Base-by-base conservation (phyloP, 2,329 filamentous ascomycete species). In the Pochonia chlamydosporia region DNA sequence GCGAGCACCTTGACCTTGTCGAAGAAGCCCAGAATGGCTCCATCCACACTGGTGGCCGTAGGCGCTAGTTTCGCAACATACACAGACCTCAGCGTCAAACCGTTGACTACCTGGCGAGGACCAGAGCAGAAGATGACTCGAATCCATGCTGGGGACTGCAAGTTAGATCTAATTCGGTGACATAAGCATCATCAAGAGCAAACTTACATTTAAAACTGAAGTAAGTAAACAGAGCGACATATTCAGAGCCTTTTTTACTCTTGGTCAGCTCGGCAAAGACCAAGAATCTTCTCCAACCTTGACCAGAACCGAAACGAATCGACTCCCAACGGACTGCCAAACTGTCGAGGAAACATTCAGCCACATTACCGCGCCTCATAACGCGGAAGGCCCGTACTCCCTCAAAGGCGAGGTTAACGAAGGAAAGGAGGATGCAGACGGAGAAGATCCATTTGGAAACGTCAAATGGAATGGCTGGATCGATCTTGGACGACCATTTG, bases 381-480 rank as follows among this genome's bases (percentile, higher is more conserved):
- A 95, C 88, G 40, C 85, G 82, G 51, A 85, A 70, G 23, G 92
- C 90, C 46, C 87, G 81, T 41, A 95, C 62, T 71, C 88, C 89
- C 66, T 95, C 87, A 59, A 86, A 93, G 14, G 71, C 74, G 24
- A 95, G 76, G 55, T 97, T 87, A 54, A 89, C 71, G 64, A 92
- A 91, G 9, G 91, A 97, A 30, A 93, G 75, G 53, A 97, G 85
- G 62, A 99, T 97, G 64, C 91, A 96, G 47, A 82, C 80, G 24
- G 89, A 86, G 64, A 97, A 99, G 63, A 99, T 91, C 90, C 91
- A 96, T 70, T 93, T 95, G 11, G 89, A 87, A 46, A 92, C 79
- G 42, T 81, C 71, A 60, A 95, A 82, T 3, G 83, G 79, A 54
- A 97, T 85, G 35, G 80, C 78, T 2, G 90, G 90, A 56, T 89